A percentile compares a stretch with the other conserved stretches of the same genome.
These are phyloP conservation scores for Metschnikowia amazonensis DNA, from an alignment of 805 yeast genomes.

Conservation along the genomic window DNA sequence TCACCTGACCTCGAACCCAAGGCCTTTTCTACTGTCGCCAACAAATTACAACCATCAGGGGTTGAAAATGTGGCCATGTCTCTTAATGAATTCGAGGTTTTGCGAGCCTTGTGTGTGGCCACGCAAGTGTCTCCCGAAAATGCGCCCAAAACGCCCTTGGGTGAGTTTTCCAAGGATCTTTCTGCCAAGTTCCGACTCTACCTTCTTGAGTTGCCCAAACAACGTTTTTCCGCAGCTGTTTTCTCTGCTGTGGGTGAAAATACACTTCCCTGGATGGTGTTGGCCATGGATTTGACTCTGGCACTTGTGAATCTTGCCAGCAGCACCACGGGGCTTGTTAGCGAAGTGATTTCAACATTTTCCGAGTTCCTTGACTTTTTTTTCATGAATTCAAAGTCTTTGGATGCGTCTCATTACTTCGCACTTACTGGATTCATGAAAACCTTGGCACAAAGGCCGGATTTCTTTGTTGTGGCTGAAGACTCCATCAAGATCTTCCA, in stretches of 20 bases:
- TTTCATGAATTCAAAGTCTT: constrained; percentile 17
- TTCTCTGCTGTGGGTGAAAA: constrained; percentile 23
- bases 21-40: background rate
- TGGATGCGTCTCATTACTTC: constrained; percentile 31
- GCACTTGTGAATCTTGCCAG: constrained; percentile 32
- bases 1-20: too few species aligned
- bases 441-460: constrained; percentile 28
- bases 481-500: constrained; percentile 29
- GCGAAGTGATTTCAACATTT: constrained; percentile 26
- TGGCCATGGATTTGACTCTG: constrained; percentile 31
- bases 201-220: constrained; percentile 44
- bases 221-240: constrained; percentile 38
- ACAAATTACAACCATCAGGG: background rate
- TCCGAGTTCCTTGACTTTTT: constrained; percentile 25
- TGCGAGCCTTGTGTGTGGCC: constrained; percentile 50
- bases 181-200: constrained; percentile 45
- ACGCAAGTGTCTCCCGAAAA: background rate
- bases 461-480: constrained; percentile 22
- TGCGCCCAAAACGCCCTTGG: background rate
- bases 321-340: constrained; percentile 22
- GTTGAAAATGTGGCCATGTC: constrained; percentile 37
- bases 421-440: constrained; percentile 34
- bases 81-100: constrained; percentile 51
- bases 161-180: constrained; percentile 34
- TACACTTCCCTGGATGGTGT: constrained; percentile 33